These are phyloP conservation scores for Fusarium palustre DNA, from an alignment of 2,329 filamentous ascomycete genomes.

Conservation along the genomic window DNA sequence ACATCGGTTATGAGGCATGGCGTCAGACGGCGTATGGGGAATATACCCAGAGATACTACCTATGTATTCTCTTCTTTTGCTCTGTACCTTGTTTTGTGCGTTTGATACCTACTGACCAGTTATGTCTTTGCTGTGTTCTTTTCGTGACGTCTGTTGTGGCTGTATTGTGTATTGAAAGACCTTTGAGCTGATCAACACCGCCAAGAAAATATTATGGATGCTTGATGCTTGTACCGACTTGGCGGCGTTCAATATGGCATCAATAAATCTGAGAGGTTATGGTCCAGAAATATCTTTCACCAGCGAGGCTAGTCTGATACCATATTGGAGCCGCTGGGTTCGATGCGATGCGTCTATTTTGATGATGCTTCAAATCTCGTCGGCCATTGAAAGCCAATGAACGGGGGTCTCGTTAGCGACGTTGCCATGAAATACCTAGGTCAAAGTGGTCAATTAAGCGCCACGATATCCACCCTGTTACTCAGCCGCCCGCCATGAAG, in stretches of 20 bases:
- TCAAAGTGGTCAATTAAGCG: conserved; percentile 33
- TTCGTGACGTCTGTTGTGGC: neutral
- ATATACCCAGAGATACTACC: conserved; percentile 32
- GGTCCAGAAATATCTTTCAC: neutral
- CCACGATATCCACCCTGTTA: conserved; percentile 25
- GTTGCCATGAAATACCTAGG: conserved; percentile 8
- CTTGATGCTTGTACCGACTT: neutral
- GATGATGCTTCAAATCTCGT: neutral
- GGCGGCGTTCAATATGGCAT: conserved; percentile 1
- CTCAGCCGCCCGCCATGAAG: conserved; percentile 19
- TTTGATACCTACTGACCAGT: neutral
- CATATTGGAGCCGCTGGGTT: conserved; percentile 11
- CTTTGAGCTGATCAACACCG: neutral
- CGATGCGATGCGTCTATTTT: conserved; percentile 3
- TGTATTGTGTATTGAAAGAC: neutral
- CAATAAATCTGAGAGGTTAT: neutral
- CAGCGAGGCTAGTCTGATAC: neutral
- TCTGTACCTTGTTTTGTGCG: conserved; percentile 1
- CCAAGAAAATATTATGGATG: neutral
- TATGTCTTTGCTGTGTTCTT: neutral
- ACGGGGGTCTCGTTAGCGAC: conserved; percentile 21
- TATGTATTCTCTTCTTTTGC: conserved; percentile 10
- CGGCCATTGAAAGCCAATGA: conserved; percentile 22
- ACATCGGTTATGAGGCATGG: conserved; percentile 6
- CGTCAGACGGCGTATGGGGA: conserved; percentile 34